Evolutionary conservation across 1,284 basidiomycete genomes (phyloP).

Genomic region (Ustilago tritici): DNA sequence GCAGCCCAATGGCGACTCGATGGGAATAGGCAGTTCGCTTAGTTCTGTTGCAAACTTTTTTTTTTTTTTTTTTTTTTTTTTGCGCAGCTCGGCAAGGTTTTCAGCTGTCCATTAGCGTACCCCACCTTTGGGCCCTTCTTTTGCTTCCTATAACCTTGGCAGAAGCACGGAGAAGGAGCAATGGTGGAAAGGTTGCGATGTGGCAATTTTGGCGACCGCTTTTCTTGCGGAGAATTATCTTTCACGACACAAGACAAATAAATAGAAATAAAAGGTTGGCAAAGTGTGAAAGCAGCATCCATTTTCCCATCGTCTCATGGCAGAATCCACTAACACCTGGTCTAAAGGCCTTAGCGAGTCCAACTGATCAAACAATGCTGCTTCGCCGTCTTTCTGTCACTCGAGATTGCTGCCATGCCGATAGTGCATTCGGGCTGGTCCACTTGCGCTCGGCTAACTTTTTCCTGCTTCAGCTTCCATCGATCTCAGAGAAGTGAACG

Average conservation of each 20-base stretch:
- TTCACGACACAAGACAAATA: background rate
- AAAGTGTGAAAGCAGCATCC: background rate
- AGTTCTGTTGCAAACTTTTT: background rate
- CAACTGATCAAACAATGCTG: slow-evolving; percentile 2
- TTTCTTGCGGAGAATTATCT: background rate
- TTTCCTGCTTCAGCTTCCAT: background rate
- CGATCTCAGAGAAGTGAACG: background rate
- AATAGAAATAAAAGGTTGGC: no score
- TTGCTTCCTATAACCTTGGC: background rate
- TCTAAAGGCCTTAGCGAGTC: slow-evolving; percentile 3
- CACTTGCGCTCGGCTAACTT: background rate
- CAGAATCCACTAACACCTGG: background rate
- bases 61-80: background rate
- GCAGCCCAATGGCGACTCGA: background rate
- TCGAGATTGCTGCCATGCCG: background rate
- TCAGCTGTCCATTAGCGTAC: slow-evolving; percentile 3
- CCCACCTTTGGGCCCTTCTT: background rate
- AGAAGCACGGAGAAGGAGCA: background rate
- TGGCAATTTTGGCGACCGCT: background rate
- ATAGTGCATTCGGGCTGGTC: background rate
- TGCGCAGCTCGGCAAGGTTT: background rate
- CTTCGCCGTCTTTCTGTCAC: background rate
- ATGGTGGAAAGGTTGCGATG: background rate
- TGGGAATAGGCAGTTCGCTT: background rate
- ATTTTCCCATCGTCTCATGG: slow-evolving; percentile 10